phyloP scores from a whole-genome alignment of 192 early-diverging fungal species.

The Coemansia asiatica region DNA sequence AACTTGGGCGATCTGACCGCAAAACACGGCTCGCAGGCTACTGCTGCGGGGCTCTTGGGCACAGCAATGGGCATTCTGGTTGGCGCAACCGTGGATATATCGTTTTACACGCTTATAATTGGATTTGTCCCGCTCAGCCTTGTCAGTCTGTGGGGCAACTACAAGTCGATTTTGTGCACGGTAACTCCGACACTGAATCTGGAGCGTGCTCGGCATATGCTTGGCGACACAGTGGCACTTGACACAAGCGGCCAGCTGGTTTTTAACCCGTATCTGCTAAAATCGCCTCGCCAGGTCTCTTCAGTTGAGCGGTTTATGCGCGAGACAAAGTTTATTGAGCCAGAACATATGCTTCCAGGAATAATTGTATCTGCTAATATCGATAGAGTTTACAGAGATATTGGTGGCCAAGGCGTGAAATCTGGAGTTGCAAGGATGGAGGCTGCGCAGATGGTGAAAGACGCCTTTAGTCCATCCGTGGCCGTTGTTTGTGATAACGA shows the following conservation, averaged over 20 bases:
- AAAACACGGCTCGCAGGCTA: conserved; percentile 79
- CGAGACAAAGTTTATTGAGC: conserved; percentile 15
- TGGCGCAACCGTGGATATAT: conserved; percentile 34
- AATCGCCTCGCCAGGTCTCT: conserved; percentile 37
- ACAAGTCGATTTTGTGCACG: conserved; percentile 57
- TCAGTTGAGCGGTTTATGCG: conserved; percentile 39
- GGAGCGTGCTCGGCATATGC: conserved; percentile 30
- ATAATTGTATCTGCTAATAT: conserved; percentile 23
- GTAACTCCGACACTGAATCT: conserved; percentile 41
- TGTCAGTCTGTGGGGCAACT: conserved; percentile 71
- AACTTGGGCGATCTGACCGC: conserved; percentile 86
- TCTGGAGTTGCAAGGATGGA: neutral
- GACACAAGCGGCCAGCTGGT: neutral
- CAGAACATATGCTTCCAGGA: conserved; percentile 16
- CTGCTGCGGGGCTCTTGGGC: conserved; percentile 79
- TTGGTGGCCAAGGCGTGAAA: neutral
- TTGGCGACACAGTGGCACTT: conserved; percentile 14
- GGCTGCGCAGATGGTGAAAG: conserved; percentile 18
- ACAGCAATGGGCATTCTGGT: conserved; percentile 58
- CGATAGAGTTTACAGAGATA: conserved; percentile 5
- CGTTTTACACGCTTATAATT: conserved; percentile 46
- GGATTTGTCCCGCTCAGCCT: conserved; percentile 70
- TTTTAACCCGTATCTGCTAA: conserved; percentile 17
- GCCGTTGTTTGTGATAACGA: neutral
- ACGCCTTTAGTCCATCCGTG: conserved; percentile 20